phyloP scores from a whole-genome alignment of 2,329 filamentous ascomycete species.

The Canariomyces notabilis region DNA sequence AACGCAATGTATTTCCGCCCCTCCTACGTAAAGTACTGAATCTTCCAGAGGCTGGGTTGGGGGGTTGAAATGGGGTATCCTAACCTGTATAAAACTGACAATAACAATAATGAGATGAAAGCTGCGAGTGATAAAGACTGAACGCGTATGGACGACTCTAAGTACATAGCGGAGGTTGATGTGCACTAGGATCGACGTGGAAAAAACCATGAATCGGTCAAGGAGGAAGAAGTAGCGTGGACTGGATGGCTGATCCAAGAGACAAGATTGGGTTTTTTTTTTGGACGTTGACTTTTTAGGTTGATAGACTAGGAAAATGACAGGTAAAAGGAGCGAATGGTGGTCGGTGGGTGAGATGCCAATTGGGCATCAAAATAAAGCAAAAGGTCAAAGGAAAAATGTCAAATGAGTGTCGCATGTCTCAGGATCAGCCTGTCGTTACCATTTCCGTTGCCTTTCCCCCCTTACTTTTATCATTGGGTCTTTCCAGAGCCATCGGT shows the following conservation, averaged over 20 bases:
- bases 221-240: neutral
- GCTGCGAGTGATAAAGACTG: neutral
- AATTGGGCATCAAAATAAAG: neutral
- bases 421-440: constrained; percentile 20
- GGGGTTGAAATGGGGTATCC: neutral
- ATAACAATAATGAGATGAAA: neutral
- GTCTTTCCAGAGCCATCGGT: constrained; percentile 1
- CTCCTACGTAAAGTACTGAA: neutral
- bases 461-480: neutral
- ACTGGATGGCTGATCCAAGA: constrained; percentile 12
- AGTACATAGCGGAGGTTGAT: too few relatives aligned
- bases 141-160: neutral
- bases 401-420: constrained; percentile 19
- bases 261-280: constrained; percentile 7
- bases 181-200: too few relatives aligned
- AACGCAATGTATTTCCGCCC: neutral
- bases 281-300: neutral
- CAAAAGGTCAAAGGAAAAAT: constrained; percentile 20
- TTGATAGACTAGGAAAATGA: constrained; percentile 19
- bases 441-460: constrained; percentile 2
- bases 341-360: constrained; percentile 23
- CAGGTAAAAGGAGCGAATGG: constrained; percentile 26
- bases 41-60: neutral
- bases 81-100: neutral
- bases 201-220: neutral